Evolutionary conservation across 495 filamentous ascomycete genomes (phyloP), one percentile per base, ranked within the genome.

Genomic region (Neurospora sp.): DNA sequence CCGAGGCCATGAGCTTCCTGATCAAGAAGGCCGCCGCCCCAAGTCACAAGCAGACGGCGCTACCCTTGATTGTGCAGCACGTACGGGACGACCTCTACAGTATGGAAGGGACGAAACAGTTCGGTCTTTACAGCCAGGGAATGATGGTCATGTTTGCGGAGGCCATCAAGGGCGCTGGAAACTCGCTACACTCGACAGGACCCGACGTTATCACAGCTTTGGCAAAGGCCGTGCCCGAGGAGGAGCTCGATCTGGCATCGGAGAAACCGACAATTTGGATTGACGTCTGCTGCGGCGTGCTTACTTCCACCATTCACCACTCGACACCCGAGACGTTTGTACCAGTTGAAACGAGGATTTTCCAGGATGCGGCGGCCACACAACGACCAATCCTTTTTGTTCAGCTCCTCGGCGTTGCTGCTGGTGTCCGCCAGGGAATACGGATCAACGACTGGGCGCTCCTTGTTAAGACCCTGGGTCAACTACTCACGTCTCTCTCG

Each of bases 1-100:
- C 95, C 35, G 96, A 99, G 82, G 93, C 95, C 11, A 88, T 98
- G 85, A 96, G 94, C 73, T 98, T 98, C 78, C 84, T 99, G 23
- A 85, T 98, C 39, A 90, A 94, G 76, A 98, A 97, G 83, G 92
- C 94, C 40, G 93, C 89, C 2, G 86, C 91, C 38, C 86, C 88
- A 0, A 91, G 92, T 72, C 88, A 91, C 72, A 91, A 92, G 76
- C 91, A 93, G 75, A 88, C 88, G 31, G 89, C 94, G 3, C 84
- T 99, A 46, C 83, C 89, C 20, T 81, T 86, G 35, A 90, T 97
- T 39, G 81, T 96, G 0, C 82, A 85, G 3, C 91, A 93, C 79
- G 89, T 90, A 1, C 86, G 92, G 59, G 82, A 87, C 31, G 93
- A 96, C 78, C 82, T 96, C 38, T 80, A 85, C 38, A 84, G 86